phyloP scores from a whole-genome alignment of 306 rosid genomes.

The Prunus campanulata region DNA sequence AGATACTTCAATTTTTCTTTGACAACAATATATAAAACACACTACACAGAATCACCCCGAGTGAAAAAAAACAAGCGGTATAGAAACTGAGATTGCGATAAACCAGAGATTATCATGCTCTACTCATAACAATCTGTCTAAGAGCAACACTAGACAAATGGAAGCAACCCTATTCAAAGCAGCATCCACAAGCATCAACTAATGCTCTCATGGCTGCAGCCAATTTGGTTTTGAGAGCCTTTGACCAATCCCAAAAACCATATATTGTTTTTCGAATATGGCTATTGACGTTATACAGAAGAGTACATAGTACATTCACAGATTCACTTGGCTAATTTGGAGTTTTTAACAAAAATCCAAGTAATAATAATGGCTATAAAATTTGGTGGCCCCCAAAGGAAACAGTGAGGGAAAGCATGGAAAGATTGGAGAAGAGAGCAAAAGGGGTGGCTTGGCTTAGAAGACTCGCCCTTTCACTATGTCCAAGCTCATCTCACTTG shows the following conservation, averaged over 20 bases:
- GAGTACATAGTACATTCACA: conserved; percentile 15
- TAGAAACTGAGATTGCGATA: background rate
- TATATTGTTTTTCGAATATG: background rate
- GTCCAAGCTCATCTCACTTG: conserved; percentile 93
- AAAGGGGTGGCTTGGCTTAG: conserved; percentile 19
- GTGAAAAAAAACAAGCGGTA: background rate
- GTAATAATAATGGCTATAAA: conserved; percentile 7
- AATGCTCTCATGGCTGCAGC: conserved; percentile 6
- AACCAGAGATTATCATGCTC: background rate
- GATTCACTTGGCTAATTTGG: conserved; percentile 5
- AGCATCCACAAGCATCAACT: background rate
- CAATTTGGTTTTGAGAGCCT: background rate
- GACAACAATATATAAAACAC: background rate
- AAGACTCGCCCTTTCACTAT: conserved; percentile 63
- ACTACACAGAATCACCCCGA: background rate
- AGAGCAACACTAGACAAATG: background rate
- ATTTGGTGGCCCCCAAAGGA: conserved; percentile 6
- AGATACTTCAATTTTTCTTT: background rate
- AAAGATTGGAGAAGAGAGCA: conserved; percentile 9
- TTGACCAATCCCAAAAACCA: background rate
- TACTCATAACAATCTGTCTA: background rate
- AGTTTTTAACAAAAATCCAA: background rate
- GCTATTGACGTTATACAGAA: conserved; percentile 5
- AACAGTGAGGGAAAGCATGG: conserved; percentile 16
- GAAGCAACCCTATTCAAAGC: background rate